Conservation (phyloP, 2,329 filamentous ascomycete genomes). For the Aspergillus melleus region DNA sequence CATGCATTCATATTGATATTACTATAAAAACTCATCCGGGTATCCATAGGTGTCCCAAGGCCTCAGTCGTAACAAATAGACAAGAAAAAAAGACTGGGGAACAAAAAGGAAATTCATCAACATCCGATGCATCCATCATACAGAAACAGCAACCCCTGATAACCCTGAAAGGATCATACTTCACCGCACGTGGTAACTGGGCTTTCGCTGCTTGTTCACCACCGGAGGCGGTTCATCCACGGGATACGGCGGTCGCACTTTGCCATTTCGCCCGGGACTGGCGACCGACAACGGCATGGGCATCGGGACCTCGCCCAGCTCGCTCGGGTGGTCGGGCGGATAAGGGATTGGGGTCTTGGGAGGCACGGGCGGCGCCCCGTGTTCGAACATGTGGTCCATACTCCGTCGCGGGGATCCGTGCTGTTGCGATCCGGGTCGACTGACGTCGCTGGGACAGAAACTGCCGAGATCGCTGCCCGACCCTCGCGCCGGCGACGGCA, state of each 20-base stretch:
- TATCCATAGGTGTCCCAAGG: neutral
- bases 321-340: conserved; percentile 29
- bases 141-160: conserved; percentile 5
- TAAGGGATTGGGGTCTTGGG: conserved; percentile 74
- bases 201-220: conserved; percentile 85
- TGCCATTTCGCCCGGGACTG: conserved; percentile 17
- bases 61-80: conserved; percentile 1
- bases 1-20: neutral
- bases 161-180: neutral
- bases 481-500: conserved; percentile 25
- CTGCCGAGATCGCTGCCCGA: conserved; percentile 29
- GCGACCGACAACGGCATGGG: conserved; percentile 33
- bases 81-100: conserved; percentile 10
- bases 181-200: conserved; percentile 63
- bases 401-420: conserved; percentile 36
- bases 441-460: conserved; percentile 40
- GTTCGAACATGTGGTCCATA: conserved; percentile 30
- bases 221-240: conserved; percentile 76
- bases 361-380: conserved; percentile 64
- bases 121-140: neutral
- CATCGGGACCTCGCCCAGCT: conserved; percentile 33
- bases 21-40: neutral
- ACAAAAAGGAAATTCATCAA: neutral
- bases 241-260: conserved; percentile 69
- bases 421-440: conserved; percentile 28